These are phyloP conservation scores for Centella asiatica DNA, from an alignment of 129 eudicot genomes.

Conservation along the genomic window DNA sequence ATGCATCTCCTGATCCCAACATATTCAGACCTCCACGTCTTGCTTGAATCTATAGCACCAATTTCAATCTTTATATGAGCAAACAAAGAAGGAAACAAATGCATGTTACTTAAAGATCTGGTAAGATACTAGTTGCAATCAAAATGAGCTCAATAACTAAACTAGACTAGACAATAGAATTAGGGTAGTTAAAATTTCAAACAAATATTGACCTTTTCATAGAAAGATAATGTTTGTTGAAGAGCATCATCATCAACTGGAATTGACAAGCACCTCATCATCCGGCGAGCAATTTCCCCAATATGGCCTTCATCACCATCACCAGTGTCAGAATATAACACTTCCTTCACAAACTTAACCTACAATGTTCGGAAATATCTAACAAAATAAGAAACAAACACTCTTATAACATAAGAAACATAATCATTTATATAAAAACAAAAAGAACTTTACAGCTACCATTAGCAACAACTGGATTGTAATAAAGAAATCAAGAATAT, in stretches of 20 bases:
- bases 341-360: constrained; percentile 71
- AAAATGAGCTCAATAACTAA: background rate
- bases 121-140: background rate
- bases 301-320: constrained; percentile 35
- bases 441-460: no score
- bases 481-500: background rate
- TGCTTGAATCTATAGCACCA: constrained; percentile 58
- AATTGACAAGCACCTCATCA: constrained; percentile 74
- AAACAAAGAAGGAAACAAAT: background rate
- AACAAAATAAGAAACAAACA: background rate
- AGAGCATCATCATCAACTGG: constrained; percentile 62
- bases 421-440: no score
- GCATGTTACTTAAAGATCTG: background rate
- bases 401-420: background rate
- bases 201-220: constrained; percentile 50
- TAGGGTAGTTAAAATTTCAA: background rate
- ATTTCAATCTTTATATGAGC: background rate
- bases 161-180: no score
- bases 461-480: background rate
- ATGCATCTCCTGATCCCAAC: constrained; percentile 43
- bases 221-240: constrained; percentile 80
- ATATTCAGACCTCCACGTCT: constrained; percentile 78
- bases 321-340: constrained; percentile 46
- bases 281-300: constrained; percentile 46
- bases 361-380: constrained; percentile 8